Base-by-base conservation (phyloP, 805 yeast genomes). In the Metschnikowia corniflorae region DNA sequence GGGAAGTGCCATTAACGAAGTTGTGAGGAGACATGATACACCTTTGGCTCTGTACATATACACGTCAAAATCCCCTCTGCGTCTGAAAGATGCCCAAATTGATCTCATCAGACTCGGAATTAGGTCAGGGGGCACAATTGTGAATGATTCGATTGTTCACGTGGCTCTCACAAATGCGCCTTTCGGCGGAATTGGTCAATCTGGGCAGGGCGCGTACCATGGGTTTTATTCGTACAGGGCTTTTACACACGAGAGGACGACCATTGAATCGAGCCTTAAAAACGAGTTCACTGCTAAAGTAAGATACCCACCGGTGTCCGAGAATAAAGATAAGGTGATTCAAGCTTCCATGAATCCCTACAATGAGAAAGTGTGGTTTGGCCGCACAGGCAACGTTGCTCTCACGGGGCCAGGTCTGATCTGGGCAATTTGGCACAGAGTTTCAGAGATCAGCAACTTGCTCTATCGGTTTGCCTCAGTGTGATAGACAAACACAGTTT, bases 171-270 rank as follows among this genome's bases (percentile, higher is more conserved):
- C 69, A 6, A 70, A 71, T 32, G 76, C 86, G 3, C 97, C 97
- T 17, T 91, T 89, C 61, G 97, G 97, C 22, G 97, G 97, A 16
- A 64, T 89, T 38, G 96, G 97, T 10, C 56, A 56, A 12, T 86
- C 96, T 0, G 97, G 97, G 1, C 65, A 68, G 40, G 97, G 97
- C 8, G 63, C 72, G 22, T 88, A 87, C 61, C 96, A 88, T 55
- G 96, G 96, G 3, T 62, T 60, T 43, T 70, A 63, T 55, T 82
- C 88, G 13, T 68, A 53, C 60, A 49, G 59, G 21, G 68, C 83
- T n/a, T 89, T 89, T 54, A 74, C 87, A 2, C 95, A 86, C 57
- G 76, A 75, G 54, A 73, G 95, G 50, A 74, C 88, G 0, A 66
- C 80, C 2, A 55, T 85, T 46, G 73, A 68, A 31, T 86, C 82